Base-by-base conservation (phyloP, 1,139 yeast genomes). In the Geotrichum carabidarum region DNA sequence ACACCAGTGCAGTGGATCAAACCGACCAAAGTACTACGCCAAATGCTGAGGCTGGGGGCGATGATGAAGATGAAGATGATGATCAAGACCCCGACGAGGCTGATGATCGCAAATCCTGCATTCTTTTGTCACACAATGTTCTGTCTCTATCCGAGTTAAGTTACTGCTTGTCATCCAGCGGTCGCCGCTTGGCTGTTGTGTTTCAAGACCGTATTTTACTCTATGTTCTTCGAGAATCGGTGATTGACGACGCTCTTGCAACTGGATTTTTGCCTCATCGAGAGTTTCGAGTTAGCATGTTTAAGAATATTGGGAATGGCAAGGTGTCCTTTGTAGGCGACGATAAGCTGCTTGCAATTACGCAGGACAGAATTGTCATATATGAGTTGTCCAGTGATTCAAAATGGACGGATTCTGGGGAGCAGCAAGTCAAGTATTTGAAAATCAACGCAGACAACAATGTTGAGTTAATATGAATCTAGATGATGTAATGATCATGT, bases 141-240 rank as follows among this genome's bases (percentile, higher is more conserved):
- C 18, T 35, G 36, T 18, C 48, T 7, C 17, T 32, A n/a, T 34
- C 37, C 7, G 50, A 51, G 27, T 22, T 54, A 30, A 48, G 12
- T 7, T 54, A 50, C 50, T 48, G 55, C 41, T 14, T 54, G 17
- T 54, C 57, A 4, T 46, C 50, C 15, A 51, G 49, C 48, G 49
- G 55, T 1, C 31, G 41, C 8, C 57, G 55, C 8, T 45, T 56
- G 22, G 59, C 59, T 22, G 44, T 54, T 32, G 36, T 51, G n/a
- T 42, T 44, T n/a, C 27, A 37, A 12, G 30, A 44, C 14, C 43
- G 47, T 4, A 38, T 56, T 15, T 48, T 44, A 11, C 12, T 56
- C 8, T 54, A 47, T 43, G 54, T 53, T 4, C 53, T 56, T 12
- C 44, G 50, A n/a, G 54, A 51, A 31, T 9, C 43, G 12, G 34